Evolutionary conservation across 2,329 filamentous ascomycete species (phyloP).

Genomic region (Ophiocordyceps camponoti-rufipedis): DNA sequence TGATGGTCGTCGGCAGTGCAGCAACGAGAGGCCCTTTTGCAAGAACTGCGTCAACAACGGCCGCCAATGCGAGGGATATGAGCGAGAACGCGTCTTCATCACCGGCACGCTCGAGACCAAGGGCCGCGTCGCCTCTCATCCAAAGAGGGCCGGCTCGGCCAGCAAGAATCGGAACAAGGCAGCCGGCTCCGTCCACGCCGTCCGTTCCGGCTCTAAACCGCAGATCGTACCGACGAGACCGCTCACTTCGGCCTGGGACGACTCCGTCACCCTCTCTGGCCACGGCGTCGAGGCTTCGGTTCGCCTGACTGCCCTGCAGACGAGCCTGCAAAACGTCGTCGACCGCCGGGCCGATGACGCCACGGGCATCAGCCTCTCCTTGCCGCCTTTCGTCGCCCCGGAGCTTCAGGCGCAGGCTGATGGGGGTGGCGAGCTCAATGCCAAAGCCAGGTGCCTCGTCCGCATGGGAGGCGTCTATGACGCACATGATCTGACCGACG

Average conservation of each 20-base stretch:
- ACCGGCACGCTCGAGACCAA: constrained; percentile 35
- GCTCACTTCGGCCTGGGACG: constrained; percentile 31
- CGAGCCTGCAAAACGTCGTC: constrained; percentile 17
- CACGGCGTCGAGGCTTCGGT: constrained; percentile 18
- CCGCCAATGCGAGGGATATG: constrained; percentile 41
- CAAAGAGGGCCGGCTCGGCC: constrained; percentile 20
- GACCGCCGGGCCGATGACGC: constrained; percentile 8
- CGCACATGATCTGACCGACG: constrained; percentile 14
- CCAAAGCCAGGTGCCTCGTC: constrained; percentile 26
- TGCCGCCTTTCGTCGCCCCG: constrained; percentile 19
- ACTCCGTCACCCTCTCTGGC: constrained; percentile 22
- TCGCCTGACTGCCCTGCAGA: constrained; percentile 26
- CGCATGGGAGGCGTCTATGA: constrained; percentile 16
- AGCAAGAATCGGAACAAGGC: constrained; percentile 12
- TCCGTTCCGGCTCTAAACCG: constrained; percentile 4
- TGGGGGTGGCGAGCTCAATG: constrained; percentile 17
- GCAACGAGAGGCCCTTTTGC: constrained; percentile 41
- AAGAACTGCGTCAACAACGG: constrained; percentile 40
- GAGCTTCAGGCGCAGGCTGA: constrained; percentile 17
- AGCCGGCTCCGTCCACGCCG: background rate
- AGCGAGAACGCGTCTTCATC: constrained; percentile 45
- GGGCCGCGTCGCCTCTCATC: constrained; percentile 38
- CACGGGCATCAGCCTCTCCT: constrained; percentile 16
- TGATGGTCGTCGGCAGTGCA: constrained; percentile 26
- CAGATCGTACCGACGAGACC: constrained; percentile 19